These are phyloP conservation scores for Acanthamoeba castellanii DNA, from an alignment of 208 protist genomes.

Conservation along the genomic window DNA sequence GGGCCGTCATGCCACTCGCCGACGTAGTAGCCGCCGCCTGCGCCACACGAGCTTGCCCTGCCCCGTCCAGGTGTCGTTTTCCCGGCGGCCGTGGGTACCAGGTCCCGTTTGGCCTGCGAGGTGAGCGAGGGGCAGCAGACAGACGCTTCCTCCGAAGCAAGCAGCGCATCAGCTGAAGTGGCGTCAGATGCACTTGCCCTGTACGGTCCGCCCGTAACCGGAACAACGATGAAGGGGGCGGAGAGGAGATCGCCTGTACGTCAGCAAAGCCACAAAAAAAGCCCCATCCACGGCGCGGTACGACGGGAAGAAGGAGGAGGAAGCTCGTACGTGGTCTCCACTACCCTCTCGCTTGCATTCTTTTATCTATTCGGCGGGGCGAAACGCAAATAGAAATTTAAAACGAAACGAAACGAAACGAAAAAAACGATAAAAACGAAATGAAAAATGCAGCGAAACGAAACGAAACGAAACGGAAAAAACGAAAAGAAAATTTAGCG, in stretches of 20 bases:
- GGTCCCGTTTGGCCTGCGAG: neutral
- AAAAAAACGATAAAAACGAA: no score
- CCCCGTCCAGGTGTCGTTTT: neutral
- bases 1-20: slow-evolving; percentile 8
- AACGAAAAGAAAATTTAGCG: no score
- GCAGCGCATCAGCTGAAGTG: neutral
- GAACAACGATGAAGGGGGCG: neutral
- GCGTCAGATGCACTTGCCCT: slow-evolving; percentile 52
- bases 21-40: slow-evolving; percentile 33
- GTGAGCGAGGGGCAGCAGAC: neutral
- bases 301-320: neutral
- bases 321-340: neutral
- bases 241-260: neutral
- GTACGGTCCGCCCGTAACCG: neutral
- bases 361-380: no score
- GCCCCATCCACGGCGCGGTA: neutral
- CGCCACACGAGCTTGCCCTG: neutral
- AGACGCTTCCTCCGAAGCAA: no score
- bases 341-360: no score
- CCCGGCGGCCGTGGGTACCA: slow-evolving; percentile 20
- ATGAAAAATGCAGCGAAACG: no score
- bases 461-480: no score
- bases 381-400: no score
- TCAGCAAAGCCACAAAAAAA: neutral
- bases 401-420: no score